A percentile compares a stretch with the other conserved stretches of the same genome.
phyloP scores from a whole-genome alignment of 371 early-diverging fungal species.

The Actinomortierella ambigua region DNA sequence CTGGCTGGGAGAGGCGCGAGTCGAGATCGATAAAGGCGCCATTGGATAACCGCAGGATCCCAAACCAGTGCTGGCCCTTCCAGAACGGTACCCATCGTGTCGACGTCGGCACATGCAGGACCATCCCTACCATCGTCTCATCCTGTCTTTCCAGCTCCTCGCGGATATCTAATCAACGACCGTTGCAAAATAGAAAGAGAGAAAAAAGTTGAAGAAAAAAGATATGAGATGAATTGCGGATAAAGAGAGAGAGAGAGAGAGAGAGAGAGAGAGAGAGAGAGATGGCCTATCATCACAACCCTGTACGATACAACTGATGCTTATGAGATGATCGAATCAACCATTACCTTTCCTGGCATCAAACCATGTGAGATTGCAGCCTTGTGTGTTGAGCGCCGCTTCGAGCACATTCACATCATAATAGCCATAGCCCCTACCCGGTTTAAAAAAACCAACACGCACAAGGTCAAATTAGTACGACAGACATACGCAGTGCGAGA shows the following conservation, averaged over 20 bases:
- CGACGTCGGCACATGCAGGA: conserved; percentile 34
- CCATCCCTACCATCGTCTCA: conserved; percentile 39
- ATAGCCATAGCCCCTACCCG: conserved; percentile 35
- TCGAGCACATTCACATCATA: conserved; percentile 45
- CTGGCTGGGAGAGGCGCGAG: conserved; percentile 32
- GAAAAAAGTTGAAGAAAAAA: too few species aligned
- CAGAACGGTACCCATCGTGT: conserved; percentile 44
- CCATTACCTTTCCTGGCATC: conserved; percentile 32
- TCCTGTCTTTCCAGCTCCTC: conserved; percentile 32
- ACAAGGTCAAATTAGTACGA: too few species aligned
- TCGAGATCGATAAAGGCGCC: conserved; percentile 38
- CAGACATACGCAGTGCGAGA: too few species aligned
- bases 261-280: too few species aligned
- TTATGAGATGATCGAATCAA: too few species aligned
- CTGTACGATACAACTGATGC: too few species aligned
- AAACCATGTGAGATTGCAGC: conserved; percentile 39
- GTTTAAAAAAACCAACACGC: neutral
- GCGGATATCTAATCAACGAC: conserved; percentile 20
- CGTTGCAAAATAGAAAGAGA: too few species aligned
- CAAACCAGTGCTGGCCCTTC: conserved; percentile 47
- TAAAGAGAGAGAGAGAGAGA: too few species aligned
- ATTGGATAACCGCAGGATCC: conserved; percentile 35
- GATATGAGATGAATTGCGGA: too few species aligned
- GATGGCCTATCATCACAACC: too few species aligned
- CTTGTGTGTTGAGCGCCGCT: conserved; percentile 33